Evolutionary conservation across 768 basidiomycete species (phyloP), one percentile per base, ranked within the genome.

Genomic region (Mycena polygramma): DNA sequence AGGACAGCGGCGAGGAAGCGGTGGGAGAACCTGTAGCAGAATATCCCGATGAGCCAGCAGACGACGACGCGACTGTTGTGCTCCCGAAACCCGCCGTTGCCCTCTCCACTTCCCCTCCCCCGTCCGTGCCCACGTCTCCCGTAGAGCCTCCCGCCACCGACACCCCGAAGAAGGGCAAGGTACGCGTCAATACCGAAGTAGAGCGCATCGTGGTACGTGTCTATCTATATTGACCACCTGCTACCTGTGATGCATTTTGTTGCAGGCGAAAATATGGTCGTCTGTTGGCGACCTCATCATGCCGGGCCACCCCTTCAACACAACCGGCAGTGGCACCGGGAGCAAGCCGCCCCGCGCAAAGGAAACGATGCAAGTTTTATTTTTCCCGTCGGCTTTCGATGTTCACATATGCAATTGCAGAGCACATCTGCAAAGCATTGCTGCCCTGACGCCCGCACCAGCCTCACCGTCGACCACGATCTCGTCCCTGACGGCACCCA

Each of bases 251-350:
- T 54, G 20, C 4, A 36, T 63, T 30, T 30, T 26, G 20, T 69
- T 60, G 10, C 72, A 94, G 94, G 77, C 85, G 35, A 93, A 89
- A 75, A 91, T 95, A 71, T 92, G 92, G 91, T 69, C 82, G 14
- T 88, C 90, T 13, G 82, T 90, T 14, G 88, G 90, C 22, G 92
- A 94, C 53, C 81, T 90, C 43, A 83, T 94, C 20, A 86, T 88
- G 81, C 88, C 89, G 20, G 88, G 87, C 17, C 82, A 87, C 73
- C 73, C 78, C 13, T 87, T 82, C 72, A 77, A 82, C 58, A 70
- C 74, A 0, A 74, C 80, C n/a, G 78, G 78, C 57, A 69, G 73
- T 51, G 77, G 76, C 7, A 71, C 71, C 51, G 79, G 77, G 17
- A 81, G 77, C 62, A 85, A 83, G 63, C 84, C 86, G 30, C 86